A percentile compares a stretch with the other conserved stretches of the same genome.
Conservation (phyloP, 2,329 filamentous ascomycete genomes). For the Sclerotinia subarctica region DNA sequence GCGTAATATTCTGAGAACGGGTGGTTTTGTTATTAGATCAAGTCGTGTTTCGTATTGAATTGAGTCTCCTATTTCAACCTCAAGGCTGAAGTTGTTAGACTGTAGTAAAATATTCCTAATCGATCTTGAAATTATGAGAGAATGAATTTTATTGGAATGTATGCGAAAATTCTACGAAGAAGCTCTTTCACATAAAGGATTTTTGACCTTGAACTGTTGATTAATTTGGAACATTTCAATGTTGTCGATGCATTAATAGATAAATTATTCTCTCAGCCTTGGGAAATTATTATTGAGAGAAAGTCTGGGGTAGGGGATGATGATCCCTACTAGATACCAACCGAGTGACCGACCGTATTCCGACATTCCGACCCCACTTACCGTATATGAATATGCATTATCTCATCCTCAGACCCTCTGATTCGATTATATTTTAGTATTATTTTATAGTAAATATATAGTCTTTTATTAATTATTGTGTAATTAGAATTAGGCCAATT, state of each 20-base stretch:
- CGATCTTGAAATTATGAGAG: background rate
- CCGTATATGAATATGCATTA: too few species aligned
- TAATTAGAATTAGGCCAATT: too few species aligned
- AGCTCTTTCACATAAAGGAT: background rate
- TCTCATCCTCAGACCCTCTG: too few species aligned
- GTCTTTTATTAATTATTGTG: too few species aligned
- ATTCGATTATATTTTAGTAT: too few species aligned
- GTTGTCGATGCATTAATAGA: background rate
- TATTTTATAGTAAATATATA: too few species aligned
- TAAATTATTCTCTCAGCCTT: conserved; percentile 5
- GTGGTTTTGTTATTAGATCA: background rate
- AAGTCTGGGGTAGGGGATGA: conserved; percentile 14
- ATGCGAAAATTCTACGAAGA: background rate
- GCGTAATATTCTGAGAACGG: background rate
- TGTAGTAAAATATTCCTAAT: background rate
- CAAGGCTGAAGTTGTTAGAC: conserved; percentile 13
- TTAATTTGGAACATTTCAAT: background rate
- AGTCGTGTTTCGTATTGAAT: background rate
- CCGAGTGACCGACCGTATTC: background rate
- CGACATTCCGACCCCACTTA: background rate
- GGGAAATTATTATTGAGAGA: conserved; percentile 1
- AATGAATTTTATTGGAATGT: background rate
- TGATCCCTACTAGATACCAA: background rate
- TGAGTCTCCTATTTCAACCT: conserved; percentile 11
- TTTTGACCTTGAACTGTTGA: background rate